Conservation (phyloP, 805 yeast species). For the Ogataea chonburiensis region DNA sequence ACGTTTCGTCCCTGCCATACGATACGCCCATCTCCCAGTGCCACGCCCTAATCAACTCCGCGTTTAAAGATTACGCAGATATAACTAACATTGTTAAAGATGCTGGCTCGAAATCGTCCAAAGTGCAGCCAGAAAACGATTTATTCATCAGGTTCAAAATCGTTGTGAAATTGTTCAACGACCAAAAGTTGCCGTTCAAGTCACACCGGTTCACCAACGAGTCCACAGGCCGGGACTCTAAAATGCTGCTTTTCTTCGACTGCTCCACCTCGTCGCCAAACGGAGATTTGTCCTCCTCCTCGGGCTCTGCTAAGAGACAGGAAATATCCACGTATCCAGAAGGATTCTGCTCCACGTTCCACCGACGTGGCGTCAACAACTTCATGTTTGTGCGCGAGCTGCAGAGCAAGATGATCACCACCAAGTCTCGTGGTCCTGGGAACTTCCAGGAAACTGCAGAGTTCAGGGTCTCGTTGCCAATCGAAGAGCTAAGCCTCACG, state of each 20-base stretch:
- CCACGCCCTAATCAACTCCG: slow-evolving; percentile 23
- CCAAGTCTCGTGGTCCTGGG: slow-evolving; percentile 32
- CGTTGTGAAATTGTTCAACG: slow-evolving; percentile 26
- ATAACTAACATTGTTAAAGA: slow-evolving; percentile 23
- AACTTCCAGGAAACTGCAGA: slow-evolving; percentile 39
- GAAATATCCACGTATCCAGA: slow-evolving; percentile 42
- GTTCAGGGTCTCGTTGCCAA: slow-evolving; percentile 42
- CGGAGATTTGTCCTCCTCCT: slow-evolving; percentile 13
- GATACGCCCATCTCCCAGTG: slow-evolving; percentile 30
- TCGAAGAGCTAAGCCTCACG: slow-evolving; percentile 28
- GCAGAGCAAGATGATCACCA: slow-evolving; percentile 45
- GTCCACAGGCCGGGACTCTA: slow-evolving; percentile 31
- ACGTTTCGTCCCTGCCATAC: slow-evolving; percentile 31
- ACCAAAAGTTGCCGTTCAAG: slow-evolving; percentile 29
- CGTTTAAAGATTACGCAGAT: slow-evolving; percentile 30
- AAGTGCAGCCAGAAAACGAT: slow-evolving; percentile 27
- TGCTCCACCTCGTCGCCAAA: slow-evolving; percentile 24
- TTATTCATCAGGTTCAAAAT: slow-evolving; percentile 29
- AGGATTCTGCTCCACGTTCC: slow-evolving; percentile 50
- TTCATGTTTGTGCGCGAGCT: slow-evolving; percentile 52
- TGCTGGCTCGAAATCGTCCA: slow-evolving; percentile 23
- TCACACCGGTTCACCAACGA: slow-evolving; percentile 30
- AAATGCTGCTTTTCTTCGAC: slow-evolving; percentile 34
- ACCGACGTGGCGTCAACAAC: slow-evolving; percentile 45
- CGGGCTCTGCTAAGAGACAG: slow-evolving; percentile 14